phyloP scores from a whole-genome alignment of 2,329 filamentous ascomycete genomes.

The Cordyceps fumosorosea region DNA sequence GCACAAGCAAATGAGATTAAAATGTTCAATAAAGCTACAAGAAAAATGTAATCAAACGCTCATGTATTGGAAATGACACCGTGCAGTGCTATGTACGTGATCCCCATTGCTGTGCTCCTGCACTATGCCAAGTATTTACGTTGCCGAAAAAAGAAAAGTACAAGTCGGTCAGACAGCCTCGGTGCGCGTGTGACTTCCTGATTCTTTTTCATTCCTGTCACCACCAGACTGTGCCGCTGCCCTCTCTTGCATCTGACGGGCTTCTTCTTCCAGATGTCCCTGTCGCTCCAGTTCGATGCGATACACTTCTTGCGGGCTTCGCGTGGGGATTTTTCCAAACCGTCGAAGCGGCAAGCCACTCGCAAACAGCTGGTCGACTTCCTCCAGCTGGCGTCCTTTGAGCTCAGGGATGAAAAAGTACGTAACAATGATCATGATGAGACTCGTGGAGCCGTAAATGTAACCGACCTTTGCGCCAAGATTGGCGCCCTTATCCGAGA shows the following conservation, averaged over 20 bases:
- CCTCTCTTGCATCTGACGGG: background rate
- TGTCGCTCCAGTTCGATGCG: conserved; percentile 1
- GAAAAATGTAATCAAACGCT: background rate
- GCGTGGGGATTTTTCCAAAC: conserved; percentile 13
- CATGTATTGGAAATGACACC: conserved; percentile 3
- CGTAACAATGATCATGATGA: conserved; percentile 33
- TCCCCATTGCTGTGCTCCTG: background rate
- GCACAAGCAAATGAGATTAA: too few relatives aligned
- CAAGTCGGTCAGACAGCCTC: background rate
- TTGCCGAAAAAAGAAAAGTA: background rate
- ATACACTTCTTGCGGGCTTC: conserved; percentile 1
- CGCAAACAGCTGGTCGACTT: conserved; percentile 20
- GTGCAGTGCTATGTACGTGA: background rate
- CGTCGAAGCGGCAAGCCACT: conserved; percentile 16
- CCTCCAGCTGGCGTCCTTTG: conserved; percentile 26
- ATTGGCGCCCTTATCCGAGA: conserved; percentile 28
- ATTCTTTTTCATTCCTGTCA: conserved; percentile 2
- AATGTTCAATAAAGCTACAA: background rate
- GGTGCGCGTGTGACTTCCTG: background rate
- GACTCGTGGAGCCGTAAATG: conserved; percentile 31
- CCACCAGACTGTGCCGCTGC: background rate
- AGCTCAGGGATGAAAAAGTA: conserved; percentile 40
- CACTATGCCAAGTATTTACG: background rate
- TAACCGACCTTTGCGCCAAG: conserved; percentile 31
- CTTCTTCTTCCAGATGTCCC: background rate